Evolutionary conservation across 1,139 yeast species (phyloP).

Genomic region (Blastobotrys ciferrii): DNA sequence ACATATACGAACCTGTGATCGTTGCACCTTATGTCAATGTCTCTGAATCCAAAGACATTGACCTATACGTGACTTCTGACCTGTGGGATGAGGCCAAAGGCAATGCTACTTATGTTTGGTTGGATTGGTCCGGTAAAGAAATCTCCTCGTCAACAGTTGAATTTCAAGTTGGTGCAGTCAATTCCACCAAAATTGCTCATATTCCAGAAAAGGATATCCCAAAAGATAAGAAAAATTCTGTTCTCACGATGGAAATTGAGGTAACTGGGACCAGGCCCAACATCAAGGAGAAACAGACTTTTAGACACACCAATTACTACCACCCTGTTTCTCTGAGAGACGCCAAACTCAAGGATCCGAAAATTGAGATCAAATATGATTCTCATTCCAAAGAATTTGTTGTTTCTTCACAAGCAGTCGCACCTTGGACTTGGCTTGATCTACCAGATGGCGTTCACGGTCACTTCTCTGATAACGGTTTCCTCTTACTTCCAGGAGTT

Average conservation of each 20-base stretch:
- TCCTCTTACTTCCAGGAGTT: conserved; percentile 5
- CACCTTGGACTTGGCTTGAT: conserved; percentile 10
- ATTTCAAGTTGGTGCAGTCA: conserved; percentile 7
- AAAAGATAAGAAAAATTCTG: neutral
- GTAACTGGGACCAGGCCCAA: conserved; percentile 1
- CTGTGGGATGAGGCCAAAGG: conserved; percentile 4
- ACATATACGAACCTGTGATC: conserved; percentile 9
- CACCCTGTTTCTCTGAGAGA: neutral
- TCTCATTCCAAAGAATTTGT: neutral
- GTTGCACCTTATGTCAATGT: conserved; percentile 9
- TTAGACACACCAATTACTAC: conserved; percentile 1
- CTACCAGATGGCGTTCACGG: conserved; percentile 2
- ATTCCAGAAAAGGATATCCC: conserved; percentile 4
- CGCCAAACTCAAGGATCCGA: conserved; percentile 7
- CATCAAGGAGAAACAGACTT: neutral
- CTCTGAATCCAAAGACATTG: conserved; percentile 3
- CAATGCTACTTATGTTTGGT: conserved; percentile 1
- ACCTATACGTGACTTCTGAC: conserved; percentile 8
- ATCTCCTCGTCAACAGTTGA: neutral
- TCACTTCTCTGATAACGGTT: conserved; percentile 5
- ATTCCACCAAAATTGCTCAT: conserved; percentile 5
- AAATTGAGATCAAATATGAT: conserved; percentile 4
- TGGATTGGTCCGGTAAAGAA: conserved; percentile 9
- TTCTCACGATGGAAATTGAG: conserved; percentile 3
- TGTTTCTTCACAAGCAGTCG: neutral